A percentile compares a stretch with the other conserved stretches of the same genome.
Evolutionary conservation across 805 yeast species (phyloP).

Genomic region (Wickerhamomyces queroliae): DNA sequence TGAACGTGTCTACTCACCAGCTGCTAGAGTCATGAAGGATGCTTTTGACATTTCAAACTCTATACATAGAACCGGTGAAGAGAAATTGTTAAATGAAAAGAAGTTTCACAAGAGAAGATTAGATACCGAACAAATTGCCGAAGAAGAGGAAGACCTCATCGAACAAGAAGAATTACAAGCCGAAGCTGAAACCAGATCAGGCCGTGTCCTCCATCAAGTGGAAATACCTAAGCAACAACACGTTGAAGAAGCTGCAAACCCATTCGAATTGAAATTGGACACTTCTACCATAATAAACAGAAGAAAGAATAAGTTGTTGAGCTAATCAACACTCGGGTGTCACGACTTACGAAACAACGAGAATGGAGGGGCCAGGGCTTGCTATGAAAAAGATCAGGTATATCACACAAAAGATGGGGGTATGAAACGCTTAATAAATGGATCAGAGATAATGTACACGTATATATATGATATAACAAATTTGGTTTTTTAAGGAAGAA

Average conservation of each 20-base stretch:
- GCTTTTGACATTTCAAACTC: slow-evolving; percentile 86
- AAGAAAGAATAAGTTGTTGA: slow-evolving; percentile 25
- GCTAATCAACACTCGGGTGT: too few relatives aligned
- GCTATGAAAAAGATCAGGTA: too few relatives aligned
- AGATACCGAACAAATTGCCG: slow-evolving; percentile 10
- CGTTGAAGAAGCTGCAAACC: slow-evolving; percentile 13
- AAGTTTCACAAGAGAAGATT: slow-evolving; percentile 3
- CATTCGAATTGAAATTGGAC: slow-evolving; percentile 30
- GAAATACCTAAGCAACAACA: slow-evolving; percentile 8
- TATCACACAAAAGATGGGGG: too few relatives aligned
- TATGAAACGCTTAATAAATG: too few relatives aligned
- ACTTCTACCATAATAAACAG: slow-evolving; percentile 36
- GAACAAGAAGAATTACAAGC: slow-evolving; percentile 8
- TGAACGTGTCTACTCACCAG: slow-evolving; percentile 48
- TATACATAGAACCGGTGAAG: slow-evolving; percentile 52
- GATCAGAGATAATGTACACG: too few relatives aligned
- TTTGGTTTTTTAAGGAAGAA: too few relatives aligned
- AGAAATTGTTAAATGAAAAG: slow-evolving; percentile 12
- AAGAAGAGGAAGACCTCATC: slow-evolving; percentile 21
- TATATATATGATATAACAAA: too few relatives aligned
- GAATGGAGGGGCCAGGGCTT: too few relatives aligned
- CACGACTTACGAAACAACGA: too few relatives aligned
- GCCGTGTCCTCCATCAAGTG: slow-evolving; percentile 13
- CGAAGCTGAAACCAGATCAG: slow-evolving; percentile 15
- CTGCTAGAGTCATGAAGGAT: slow-evolving; percentile 76